A percentile compares a stretch with the other conserved stretches of the same genome.
Evolutionary conservation across 2,329 filamentous ascomycete genomes (phyloP).

Genomic region (Cordyceps pruinosa): DNA sequence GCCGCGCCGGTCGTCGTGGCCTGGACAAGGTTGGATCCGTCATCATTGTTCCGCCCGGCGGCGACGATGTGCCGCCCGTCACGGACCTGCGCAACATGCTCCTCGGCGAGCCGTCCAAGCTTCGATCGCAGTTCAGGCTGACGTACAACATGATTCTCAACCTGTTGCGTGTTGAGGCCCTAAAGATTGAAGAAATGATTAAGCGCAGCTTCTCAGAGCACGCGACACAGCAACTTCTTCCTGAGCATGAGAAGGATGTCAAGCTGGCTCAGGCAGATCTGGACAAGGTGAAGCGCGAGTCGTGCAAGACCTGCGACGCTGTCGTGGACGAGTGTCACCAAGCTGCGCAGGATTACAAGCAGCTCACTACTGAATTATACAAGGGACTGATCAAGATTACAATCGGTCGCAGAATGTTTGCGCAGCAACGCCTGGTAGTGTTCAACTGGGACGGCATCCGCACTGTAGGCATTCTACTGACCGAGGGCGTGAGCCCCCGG

Average conservation of each 20-base stretch:
- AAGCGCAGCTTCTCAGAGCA: conserved; percentile 99
- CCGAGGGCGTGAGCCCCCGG: conserved; percentile 64
- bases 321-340: conserved; percentile 76
- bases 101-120: conserved; percentile 86
- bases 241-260: conserved; percentile 92
- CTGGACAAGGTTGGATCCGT: conserved; percentile 89
- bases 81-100: conserved; percentile 87
- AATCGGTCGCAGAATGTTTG: conserved; percentile 73
- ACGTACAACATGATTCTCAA: conserved; percentile 99
- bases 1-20: conserved; percentile 85
- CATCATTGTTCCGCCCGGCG: conserved; percentile 78
- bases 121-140: conserved; percentile 89
- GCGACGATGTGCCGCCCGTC: conserved; percentile 78
- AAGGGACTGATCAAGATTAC: conserved; percentile 70
- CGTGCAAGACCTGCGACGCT: conserved; percentile 73
- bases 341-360: conserved; percentile 71
- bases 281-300: conserved; percentile 79
- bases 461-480: conserved; percentile 71
- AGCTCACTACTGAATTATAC: conserved; percentile 75
- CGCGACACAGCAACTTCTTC: conserved; percentile 86
- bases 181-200: conserved; percentile 99
- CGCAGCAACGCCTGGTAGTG: conserved; percentile 68
- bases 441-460: conserved; percentile 80
- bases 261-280: conserved; percentile 87
- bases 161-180: conserved; percentile 83